Base-by-base conservation (phyloP, 2,329 filamentous ascomycete genomes). In the Scorias spongiosa region DNA sequence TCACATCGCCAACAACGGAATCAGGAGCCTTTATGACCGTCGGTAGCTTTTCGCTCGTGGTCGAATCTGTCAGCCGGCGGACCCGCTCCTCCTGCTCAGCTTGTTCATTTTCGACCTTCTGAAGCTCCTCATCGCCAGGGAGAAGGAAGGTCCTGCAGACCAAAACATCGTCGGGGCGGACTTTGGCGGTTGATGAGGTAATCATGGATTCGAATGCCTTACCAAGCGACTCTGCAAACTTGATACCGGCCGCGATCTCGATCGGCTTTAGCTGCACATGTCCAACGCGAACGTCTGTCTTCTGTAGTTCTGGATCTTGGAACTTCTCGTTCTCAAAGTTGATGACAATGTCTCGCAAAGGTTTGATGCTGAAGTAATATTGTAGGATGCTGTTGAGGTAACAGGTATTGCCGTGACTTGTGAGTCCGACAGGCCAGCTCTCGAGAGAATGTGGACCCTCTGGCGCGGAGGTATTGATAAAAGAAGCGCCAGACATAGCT, bases 321-420 rank as follows among this genome's bases (percentile, higher is more conserved):
- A 77, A 72, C 50, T 80, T 76, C 54, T 81, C 75, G 4, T 77
- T 63, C 20, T 89, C 78, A 51, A 84, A 85, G 41, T 85, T 70
- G 46, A 93, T 69, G 2, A 95, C 79, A 50, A 95, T 75, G 5
- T 91, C 74, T 41, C 89, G 77, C 28, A 96, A 70, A 2, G 84
- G 79, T 48, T 79, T 81, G 44, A 96, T 76, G 0, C 88, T 93
- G 60, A 93, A 95, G 51, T 95, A 82, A 58, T 93, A 96, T 55
- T 98, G 91, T 9, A 98, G 70, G 41, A 98, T 74, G 63, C 89
- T 96, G 67, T 98, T 98, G 44, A 98, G 72, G 56, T 98, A 98
- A 61, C 91, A 98, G 0, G 93, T 98, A 57, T 98, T 98, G 46
- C 91, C 88, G 45, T 96, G 93, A 54, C 96, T 98, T 49, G 80